Evolutionary conservation across 2,329 filamentous ascomycete genomes (phyloP).

Genomic region (Aspergillus fischeri): DNA sequence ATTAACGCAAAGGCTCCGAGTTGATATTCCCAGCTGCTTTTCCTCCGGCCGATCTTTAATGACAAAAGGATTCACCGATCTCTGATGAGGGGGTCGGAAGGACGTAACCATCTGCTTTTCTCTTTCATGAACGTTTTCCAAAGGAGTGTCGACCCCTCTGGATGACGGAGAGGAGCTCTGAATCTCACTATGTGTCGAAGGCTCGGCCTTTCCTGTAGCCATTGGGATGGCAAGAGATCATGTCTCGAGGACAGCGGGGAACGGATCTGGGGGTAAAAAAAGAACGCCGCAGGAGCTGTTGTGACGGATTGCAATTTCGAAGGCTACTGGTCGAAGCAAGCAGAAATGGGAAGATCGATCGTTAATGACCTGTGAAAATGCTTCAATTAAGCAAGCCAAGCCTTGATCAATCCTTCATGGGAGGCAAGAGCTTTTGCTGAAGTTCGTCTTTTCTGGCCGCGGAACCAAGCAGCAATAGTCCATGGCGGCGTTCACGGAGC

Average conservation of each 20-base stretch:
- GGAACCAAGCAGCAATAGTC: background rate
- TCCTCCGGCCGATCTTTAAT: slow-evolving; percentile 36
- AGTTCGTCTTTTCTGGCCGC: background rate
- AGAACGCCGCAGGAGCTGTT: slow-evolving; percentile 15
- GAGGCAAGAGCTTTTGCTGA: background rate
- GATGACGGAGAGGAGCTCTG: slow-evolving; percentile 18
- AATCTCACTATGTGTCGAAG: slow-evolving; percentile 28
- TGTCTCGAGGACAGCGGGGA: slow-evolving; percentile 23
- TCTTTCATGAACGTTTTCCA: slow-evolving; percentile 23
- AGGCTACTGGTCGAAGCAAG: background rate
- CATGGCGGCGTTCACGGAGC: background rate
- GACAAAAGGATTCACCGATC: slow-evolving; percentile 33
- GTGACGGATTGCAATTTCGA: background rate
- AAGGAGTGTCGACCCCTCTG: slow-evolving; percentile 12
- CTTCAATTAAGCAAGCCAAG: background rate
- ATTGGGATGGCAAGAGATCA: slow-evolving; percentile 33
- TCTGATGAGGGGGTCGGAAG: slow-evolving; percentile 24
- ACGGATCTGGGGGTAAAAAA: slow-evolving; percentile 6
- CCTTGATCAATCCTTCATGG: background rate
- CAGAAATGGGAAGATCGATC: background rate
- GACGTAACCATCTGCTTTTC: slow-evolving; percentile 29
- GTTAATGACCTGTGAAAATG: background rate
- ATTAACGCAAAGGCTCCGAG: slow-evolving; percentile 33
- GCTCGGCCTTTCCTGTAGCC: slow-evolving; percentile 38
- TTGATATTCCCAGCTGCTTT: slow-evolving; percentile 36